phyloP scores from a whole-genome alignment of 179 eudicot species.

The Silene vulgaris region DNA sequence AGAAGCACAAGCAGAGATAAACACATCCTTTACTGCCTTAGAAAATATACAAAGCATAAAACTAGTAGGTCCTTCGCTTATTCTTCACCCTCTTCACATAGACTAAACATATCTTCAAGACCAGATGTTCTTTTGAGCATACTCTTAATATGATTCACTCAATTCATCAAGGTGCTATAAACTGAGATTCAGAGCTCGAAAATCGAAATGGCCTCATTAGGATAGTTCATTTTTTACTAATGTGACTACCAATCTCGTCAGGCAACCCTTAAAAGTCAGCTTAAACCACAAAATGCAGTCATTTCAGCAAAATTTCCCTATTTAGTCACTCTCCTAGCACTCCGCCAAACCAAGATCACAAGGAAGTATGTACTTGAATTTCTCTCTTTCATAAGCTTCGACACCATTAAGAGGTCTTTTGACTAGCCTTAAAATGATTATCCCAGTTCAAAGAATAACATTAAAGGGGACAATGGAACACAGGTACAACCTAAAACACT shows the following conservation, averaged over 20 bases:
- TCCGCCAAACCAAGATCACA: not conserved
- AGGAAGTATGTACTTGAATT: too few relatives aligned
- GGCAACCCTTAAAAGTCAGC: not conserved
- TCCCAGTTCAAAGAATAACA: not conserved
- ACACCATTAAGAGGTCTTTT: not conserved
- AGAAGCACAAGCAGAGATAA: not conserved
- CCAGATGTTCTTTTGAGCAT: not conserved
- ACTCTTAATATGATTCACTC: not conserved
- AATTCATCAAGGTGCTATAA: not conserved
- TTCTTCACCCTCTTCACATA: not conserved
- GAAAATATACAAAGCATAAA: not conserved
- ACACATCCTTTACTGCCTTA: not conserved
- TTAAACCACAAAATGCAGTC: not conserved
- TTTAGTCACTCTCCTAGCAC: not conserved
- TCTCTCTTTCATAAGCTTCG: too few relatives aligned
- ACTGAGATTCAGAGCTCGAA: not conserved
- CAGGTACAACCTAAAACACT: too few relatives aligned
- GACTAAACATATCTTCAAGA: not conserved
- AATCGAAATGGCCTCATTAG: not conserved
- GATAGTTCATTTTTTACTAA: not conserved
- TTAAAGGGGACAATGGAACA: too few relatives aligned
- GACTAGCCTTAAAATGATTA: not conserved
- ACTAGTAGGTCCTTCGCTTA: not conserved
- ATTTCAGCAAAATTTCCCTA: not conserved
- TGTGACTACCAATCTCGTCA: constrained; percentile 10